Conservation (phyloP, 768 basidiomycete genomes). For the Suillus fuscotomentosus region DNA sequence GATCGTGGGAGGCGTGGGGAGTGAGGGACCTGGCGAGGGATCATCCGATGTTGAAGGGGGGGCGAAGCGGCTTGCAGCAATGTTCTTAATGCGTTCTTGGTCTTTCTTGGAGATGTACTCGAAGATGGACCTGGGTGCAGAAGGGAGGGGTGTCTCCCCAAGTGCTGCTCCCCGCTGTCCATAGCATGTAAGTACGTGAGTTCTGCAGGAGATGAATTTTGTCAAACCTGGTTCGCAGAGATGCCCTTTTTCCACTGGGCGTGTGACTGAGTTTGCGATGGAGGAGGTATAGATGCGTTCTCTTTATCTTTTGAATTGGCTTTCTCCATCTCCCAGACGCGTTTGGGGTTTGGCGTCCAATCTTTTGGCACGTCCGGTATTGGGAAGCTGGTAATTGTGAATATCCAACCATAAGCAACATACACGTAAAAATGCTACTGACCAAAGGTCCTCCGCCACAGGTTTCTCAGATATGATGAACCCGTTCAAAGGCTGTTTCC, state of each 20-base stretch:
- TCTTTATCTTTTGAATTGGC: slow-evolving; percentile 42
- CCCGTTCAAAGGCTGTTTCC: slow-evolving; percentile 67
- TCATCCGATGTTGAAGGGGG: slow-evolving; percentile 29
- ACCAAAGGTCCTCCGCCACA: slow-evolving; percentile 72
- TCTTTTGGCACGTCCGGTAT: slow-evolving; percentile 77
- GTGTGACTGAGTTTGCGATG: slow-evolving; percentile 33
- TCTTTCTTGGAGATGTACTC: slow-evolving; percentile 94
- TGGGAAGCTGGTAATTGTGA: slow-evolving; percentile 60
- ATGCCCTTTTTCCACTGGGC: slow-evolving; percentile 57
- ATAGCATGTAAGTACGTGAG: slow-evolving; percentile 9
- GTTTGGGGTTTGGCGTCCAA: slow-evolving; percentile 82
- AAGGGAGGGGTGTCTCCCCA: slow-evolving; percentile 75
- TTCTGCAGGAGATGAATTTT: background rate
- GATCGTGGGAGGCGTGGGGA: slow-evolving; percentile 40
- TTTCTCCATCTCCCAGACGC: slow-evolving; percentile 63
- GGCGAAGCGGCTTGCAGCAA: slow-evolving; percentile 35
- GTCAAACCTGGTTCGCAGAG: slow-evolving; percentile 71
- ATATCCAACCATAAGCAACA: background rate
- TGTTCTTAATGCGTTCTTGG: slow-evolving; percentile 74
- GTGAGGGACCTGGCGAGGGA: slow-evolving; percentile 24
- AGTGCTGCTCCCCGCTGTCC: slow-evolving; percentile 76
- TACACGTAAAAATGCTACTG: slow-evolving; percentile 18
- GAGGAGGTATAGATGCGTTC: slow-evolving; percentile 30
- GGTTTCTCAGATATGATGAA: slow-evolving; percentile 72
- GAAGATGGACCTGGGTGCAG: slow-evolving; percentile 81